Evolutionary conservation across 2,329 filamentous ascomycete genomes (phyloP).

Genomic region (Coniochaeta sp.): DNA sequence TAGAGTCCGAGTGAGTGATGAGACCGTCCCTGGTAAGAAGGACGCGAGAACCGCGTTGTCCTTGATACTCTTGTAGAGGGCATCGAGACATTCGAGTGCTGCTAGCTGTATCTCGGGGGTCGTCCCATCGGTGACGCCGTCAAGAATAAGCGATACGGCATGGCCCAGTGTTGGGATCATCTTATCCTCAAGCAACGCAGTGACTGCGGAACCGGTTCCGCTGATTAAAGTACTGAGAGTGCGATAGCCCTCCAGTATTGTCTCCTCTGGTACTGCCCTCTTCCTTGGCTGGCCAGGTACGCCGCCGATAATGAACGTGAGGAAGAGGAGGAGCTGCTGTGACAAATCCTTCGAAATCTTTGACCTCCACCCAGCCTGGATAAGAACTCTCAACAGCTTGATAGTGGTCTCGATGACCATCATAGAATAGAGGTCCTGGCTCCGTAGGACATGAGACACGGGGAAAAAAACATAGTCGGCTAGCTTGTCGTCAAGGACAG

Average conservation of each 20-base stretch:
- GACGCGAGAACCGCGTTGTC: constrained; percentile 71
- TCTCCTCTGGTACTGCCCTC: constrained; percentile 58
- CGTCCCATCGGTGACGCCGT: constrained; percentile 57
- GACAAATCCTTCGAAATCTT: constrained; percentile 64
- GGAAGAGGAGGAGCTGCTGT: constrained; percentile 77
- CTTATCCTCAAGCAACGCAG: constrained; percentile 38
- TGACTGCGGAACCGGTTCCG: constrained; percentile 14
- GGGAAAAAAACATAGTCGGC: constrained; percentile 96
- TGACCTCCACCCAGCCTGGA: constrained; percentile 71
- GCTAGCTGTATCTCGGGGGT: constrained; percentile 64
- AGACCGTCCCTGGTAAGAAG: constrained; percentile 84
- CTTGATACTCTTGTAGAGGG: constrained; percentile 55
- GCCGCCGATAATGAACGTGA: constrained; percentile 74
- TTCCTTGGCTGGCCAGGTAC: constrained; percentile 48
- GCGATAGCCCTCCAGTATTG: constrained; percentile 61
- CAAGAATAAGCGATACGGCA: constrained; percentile 70
- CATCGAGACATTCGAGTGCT: constrained; percentile 56
- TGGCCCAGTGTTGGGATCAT: constrained; percentile 76
- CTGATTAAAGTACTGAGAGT: constrained; percentile 61
- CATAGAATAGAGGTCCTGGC: constrained; percentile 63
- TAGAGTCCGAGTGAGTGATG: constrained; percentile 67
- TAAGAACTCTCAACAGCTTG: constrained; percentile 64
- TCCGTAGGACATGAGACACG: constrained; percentile 75
- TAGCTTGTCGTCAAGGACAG: constrained; percentile 66
- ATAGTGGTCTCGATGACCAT: constrained; percentile 68